A percentile compares a stretch with the other conserved stretches of the same genome.
Conservation (phyloP, 345 rosid genomes). For the Viola odorata region DNA sequence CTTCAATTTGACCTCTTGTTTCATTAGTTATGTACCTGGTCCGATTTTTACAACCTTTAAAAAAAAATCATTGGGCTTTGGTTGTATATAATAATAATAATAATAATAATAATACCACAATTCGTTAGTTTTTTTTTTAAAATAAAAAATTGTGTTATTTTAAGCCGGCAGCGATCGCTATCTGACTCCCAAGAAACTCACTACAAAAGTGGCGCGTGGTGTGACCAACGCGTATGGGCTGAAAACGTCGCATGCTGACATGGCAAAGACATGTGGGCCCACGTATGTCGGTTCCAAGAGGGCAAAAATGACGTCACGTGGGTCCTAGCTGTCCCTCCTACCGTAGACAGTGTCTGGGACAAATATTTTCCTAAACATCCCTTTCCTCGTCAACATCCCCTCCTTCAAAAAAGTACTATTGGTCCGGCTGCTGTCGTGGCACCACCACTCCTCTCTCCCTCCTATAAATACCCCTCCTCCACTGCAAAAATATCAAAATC, state of each 20-base stretch:
- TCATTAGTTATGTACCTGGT: too few species aligned
- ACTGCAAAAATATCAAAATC: neutral
- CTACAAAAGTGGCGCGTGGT: slow-evolving; percentile 40
- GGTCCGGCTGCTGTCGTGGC: neutral
- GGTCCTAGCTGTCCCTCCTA: slow-evolving; percentile 34
- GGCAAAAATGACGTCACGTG: slow-evolving; percentile 24
- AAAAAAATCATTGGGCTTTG: too few species aligned
- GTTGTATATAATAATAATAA: too few species aligned
- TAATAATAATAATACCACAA: neutral
- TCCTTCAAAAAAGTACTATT: slow-evolving; percentile 4
- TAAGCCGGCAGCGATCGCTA: slow-evolving; percentile 35
- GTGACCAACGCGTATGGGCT: slow-evolving; percentile 19
- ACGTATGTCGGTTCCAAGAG: slow-evolving; percentile 22
- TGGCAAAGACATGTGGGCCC: slow-evolving; percentile 50
- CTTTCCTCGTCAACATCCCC: slow-evolving; percentile 8
- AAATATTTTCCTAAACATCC: slow-evolving; percentile 1
- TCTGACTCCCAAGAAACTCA: slow-evolving; percentile 24
- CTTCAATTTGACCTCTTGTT: too few species aligned
- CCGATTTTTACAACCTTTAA: too few species aligned
- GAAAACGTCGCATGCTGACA: slow-evolving; percentile 30
- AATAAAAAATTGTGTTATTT: neutral
- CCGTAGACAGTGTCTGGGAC: slow-evolving; percentile 20
- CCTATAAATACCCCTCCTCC: neutral
- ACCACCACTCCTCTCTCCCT: neutral
- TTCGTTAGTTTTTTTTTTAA: neutral